Percentiles rank a stretch among this genome's conserved stretches.
These are phyloP conservation scores for Globisporangium orthogonon DNA, from an alignment of 352 stramenopile genomes.

Conservation along the genomic window DNA sequence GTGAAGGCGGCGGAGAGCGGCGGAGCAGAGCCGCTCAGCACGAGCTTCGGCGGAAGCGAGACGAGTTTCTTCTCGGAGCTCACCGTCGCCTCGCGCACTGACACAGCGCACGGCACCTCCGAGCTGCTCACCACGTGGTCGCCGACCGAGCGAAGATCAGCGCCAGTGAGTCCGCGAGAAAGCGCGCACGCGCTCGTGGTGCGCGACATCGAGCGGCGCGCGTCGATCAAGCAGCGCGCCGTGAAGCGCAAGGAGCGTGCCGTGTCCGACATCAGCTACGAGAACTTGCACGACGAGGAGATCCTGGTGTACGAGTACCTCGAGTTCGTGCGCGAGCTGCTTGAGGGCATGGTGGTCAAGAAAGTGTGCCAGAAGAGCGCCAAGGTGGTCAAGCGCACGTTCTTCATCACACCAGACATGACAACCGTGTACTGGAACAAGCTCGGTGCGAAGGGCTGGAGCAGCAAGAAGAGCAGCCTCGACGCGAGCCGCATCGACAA, in stretches of 20 bases:
- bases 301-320: slow-evolving; percentile 66
- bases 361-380: slow-evolving; percentile 60
- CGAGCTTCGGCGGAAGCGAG: slow-evolving; percentile 9
- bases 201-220: slow-evolving; percentile 26
- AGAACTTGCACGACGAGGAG: slow-evolving; percentile 55
- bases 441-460: slow-evolving; percentile 31
- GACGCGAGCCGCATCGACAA: slow-evolving; percentile 30
- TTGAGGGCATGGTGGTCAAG: slow-evolving; percentile 52
- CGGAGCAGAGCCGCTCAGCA: not conserved
- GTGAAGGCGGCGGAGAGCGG: not conserved
- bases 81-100: not conserved
- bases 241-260: slow-evolving; percentile 40
- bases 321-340: slow-evolving; percentile 56
- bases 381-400: slow-evolving; percentile 49
- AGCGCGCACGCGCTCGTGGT: slow-evolving; percentile 24
- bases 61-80: slow-evolving; percentile 13
- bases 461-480: slow-evolving; percentile 45
- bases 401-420: slow-evolving; percentile 50
- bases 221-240: slow-evolving; percentile 34
- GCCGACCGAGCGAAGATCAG: not conserved
- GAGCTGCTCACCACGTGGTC: slow-evolving; percentile 4
- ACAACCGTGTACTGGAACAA: slow-evolving; percentile 50
- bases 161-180: not conserved
- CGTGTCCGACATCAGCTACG: slow-evolving; percentile 54
- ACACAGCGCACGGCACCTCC: not conserved